A percentile compares a stretch with the other conserved stretches of the same genome.
These are phyloP conservation scores for grape (Vitis vinifera) DNA, from an alignment of 164 flowering plant species.

Conservation along the genomic window DNA sequence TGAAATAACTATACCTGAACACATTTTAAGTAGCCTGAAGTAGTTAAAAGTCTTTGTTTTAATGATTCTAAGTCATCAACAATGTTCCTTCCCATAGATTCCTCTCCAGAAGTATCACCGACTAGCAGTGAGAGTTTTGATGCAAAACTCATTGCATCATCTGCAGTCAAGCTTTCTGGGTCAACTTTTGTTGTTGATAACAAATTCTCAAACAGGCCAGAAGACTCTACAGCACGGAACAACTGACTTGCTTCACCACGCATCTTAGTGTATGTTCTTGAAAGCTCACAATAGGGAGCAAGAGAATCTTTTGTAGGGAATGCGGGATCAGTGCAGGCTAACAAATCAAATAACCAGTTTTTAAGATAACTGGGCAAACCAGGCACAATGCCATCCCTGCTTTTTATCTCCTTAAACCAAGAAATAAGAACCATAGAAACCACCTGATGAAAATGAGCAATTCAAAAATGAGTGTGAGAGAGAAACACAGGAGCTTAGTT, in stretches of 20 bases:
- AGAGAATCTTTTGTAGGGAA: conserved; percentile 79
- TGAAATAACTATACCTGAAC: conserved; percentile 59
- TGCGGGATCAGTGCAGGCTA: conserved; percentile 81
- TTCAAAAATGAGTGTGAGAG: not conserved
- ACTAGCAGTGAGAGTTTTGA: conserved; percentile 49
- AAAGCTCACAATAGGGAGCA: conserved; percentile 90
- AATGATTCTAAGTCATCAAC: conserved; percentile 73
- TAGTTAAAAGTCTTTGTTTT: conserved; percentile 76
- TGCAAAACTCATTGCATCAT: conserved; percentile 80
- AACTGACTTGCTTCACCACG: conserved; percentile 77
- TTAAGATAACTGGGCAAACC: conserved; percentile 40
- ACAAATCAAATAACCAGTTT: conserved; percentile 71
- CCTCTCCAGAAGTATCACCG: conserved; percentile 32
- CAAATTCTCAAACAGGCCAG: conserved; percentile 34
- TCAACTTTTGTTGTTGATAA: conserved; percentile 42
- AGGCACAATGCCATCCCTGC: conserved; percentile 25
- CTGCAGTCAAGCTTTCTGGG: conserved; percentile 59
- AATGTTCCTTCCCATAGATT: conserved; percentile 32
- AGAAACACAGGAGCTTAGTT: not conserved
- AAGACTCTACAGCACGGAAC: conserved; percentile 49
- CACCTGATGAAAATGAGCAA: conserved; percentile 47
- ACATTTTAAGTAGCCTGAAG: conserved; percentile 90
- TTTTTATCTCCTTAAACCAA: conserved; percentile 85
- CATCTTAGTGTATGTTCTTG: conserved; percentile 95
- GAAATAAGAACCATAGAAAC: conserved; percentile 86